These are phyloP conservation scores for Termitomyces sp. DNA, from an alignment of 768 basidiomycete species.

Conservation along the genomic window DNA sequence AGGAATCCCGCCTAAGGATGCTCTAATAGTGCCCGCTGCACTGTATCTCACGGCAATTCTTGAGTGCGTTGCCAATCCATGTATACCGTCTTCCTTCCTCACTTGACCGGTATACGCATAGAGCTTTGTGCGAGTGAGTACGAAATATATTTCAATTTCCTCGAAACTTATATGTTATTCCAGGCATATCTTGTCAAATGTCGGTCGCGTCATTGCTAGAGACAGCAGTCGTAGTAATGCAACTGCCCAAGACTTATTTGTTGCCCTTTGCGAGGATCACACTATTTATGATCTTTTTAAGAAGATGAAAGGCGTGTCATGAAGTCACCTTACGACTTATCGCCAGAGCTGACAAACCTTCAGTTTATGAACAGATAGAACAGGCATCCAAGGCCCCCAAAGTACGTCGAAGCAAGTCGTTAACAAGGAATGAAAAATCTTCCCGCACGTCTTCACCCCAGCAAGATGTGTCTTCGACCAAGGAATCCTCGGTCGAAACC, in stretches of 20 bases:
- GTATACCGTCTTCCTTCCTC: constrained; percentile 19
- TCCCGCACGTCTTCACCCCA: constrained; percentile 44
- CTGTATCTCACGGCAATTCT: constrained; percentile 90
- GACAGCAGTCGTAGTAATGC: constrained; percentile 79
- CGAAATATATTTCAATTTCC: neutral
- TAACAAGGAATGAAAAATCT: constrained; percentile 49
- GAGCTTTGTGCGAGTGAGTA: constrained; percentile 85
- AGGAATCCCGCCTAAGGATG: constrained; percentile 44
- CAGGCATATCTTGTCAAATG: constrained; percentile 81
- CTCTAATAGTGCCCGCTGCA: constrained; percentile 74
- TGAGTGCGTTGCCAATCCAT: constrained; percentile 58
- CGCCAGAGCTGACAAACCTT: neutral
- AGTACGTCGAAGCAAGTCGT: constrained; percentile 64
- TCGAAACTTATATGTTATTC: constrained; percentile 3
- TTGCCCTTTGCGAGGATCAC: constrained; percentile 88
- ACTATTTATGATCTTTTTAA: constrained; percentile 81
- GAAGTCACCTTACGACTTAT: neutral
- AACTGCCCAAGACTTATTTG: constrained; percentile 76
- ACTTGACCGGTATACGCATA: constrained; percentile 25
- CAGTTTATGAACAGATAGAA: constrained; percentile 81
- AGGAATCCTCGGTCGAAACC: constrained; percentile 36
- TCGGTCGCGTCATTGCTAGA: constrained; percentile 79
- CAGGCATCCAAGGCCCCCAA: constrained; percentile 52
- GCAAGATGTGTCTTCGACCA: constrained; percentile 32
- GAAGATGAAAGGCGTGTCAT: constrained; percentile 73